phyloP scores from a whole-genome alignment of 73 alveolate species.

The Paramecium caudatum region DNA sequence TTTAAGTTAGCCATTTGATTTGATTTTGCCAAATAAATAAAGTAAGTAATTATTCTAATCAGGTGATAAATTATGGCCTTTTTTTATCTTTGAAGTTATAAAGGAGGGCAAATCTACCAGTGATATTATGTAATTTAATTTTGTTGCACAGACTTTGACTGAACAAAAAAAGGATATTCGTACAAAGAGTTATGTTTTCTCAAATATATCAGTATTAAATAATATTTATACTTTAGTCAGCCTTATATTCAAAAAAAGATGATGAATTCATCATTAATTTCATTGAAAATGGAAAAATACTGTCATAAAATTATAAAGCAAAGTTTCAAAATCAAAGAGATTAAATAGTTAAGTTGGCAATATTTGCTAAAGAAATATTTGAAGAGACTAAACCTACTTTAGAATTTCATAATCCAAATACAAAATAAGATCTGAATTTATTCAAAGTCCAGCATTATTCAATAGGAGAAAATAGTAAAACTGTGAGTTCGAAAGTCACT shows the following conservation, averaged over 20 bases:
- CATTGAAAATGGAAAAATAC: slow-evolving; percentile 65
- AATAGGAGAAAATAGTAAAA: slow-evolving; percentile 52
- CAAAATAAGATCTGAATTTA: slow-evolving; percentile 59
- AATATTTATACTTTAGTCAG: slow-evolving; percentile 19
- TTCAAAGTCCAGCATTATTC: slow-evolving; percentile 60
- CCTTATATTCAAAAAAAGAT: slow-evolving; percentile 63
- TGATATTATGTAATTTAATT: slow-evolving; percentile 56
- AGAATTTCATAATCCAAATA: slow-evolving; percentile 66
- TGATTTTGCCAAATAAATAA: slow-evolving; percentile 18
- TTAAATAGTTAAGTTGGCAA: slow-evolving; percentile 58
- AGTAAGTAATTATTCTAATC: background rate
- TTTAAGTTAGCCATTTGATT: slow-evolving; percentile 49
- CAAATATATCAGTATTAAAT: slow-evolving; percentile 35
- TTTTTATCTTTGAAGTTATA: slow-evolving; percentile 61
- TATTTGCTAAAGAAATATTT: slow-evolving; percentile 67
- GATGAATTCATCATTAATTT: slow-evolving; percentile 68
- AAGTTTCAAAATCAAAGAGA: slow-evolving; percentile 62
- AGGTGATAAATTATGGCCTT: slow-evolving; percentile 67
- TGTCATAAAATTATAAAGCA: slow-evolving; percentile 60
- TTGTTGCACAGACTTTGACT: slow-evolving; percentile 20
- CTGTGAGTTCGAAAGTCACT: slow-evolving; percentile 32
- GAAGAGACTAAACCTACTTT: slow-evolving; percentile 66
- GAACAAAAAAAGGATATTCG: slow-evolving; percentile 39
- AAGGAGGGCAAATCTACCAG: slow-evolving; percentile 39
- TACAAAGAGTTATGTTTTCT: slow-evolving; percentile 43